These are phyloP conservation scores for Leptomonas seymouri DNA, from an alignment of 208 protist genomes.

Conservation along the genomic window DNA sequence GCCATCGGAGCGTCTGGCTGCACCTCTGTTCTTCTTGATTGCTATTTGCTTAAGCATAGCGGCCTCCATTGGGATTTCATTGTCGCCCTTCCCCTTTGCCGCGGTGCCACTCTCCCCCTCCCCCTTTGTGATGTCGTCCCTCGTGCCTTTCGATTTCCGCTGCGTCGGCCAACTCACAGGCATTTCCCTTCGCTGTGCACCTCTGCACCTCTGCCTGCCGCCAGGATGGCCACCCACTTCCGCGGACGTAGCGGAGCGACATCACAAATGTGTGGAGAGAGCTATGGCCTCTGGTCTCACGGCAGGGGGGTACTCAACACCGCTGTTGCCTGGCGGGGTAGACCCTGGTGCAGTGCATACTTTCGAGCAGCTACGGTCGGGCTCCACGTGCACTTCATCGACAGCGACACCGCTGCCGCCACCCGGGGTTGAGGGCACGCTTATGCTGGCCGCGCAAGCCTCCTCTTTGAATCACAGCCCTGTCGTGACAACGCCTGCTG, in stretches of 20 bases:
- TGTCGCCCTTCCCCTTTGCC: too few species aligned
- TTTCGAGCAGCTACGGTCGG: background rate
- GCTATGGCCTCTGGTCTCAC: background rate
- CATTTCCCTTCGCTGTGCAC: conserved; percentile 32
- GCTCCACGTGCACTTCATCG: background rate
- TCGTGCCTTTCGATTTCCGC: conserved; percentile 34
- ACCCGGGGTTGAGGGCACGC: too few species aligned
- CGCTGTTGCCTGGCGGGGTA: background rate
- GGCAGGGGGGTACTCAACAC: background rate
- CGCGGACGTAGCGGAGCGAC: background rate
- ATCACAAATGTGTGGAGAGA: too few species aligned
- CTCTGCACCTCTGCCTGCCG: conserved; percentile 22
- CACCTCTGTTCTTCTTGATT: too few species aligned
- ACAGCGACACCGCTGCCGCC: background rate
- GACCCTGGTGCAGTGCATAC: background rate
- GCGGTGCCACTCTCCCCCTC: background rate
- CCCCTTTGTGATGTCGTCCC: conserved; percentile 19
- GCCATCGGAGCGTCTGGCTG: too few species aligned
- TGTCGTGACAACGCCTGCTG: background rate
- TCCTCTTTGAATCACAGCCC: background rate
- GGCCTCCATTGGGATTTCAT: too few species aligned
- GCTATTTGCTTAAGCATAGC: too few species aligned
- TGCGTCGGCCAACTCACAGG: conserved; percentile 29
- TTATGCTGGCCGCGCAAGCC: background rate
- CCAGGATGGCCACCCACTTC: background rate